These are phyloP conservation scores for Chlamydomonas sp. DNA, from an alignment of 139 green algal species.

Conservation along the genomic window DNA sequence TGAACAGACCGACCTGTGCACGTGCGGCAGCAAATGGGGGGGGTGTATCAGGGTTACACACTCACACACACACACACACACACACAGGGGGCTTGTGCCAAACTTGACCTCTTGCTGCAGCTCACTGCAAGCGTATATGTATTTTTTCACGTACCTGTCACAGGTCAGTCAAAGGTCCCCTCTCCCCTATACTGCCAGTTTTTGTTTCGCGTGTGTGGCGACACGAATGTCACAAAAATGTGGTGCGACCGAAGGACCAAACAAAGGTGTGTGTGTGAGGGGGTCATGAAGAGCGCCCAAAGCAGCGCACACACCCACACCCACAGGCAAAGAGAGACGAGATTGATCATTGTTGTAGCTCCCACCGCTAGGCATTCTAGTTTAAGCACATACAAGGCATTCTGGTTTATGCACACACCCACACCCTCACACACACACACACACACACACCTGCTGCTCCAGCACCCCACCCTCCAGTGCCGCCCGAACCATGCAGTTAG, in stretches of 20 bases:
- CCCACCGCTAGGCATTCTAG: not conserved
- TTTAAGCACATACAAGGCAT: not conserved
- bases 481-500: conserved; percentile 47
- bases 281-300: no score
- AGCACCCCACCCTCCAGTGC: conserved; percentile 22
- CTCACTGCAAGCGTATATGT: conserved; percentile 9
- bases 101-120: not conserved
- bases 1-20: conserved; percentile 32
- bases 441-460: not conserved
- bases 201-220: no score
- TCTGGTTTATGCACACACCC: not conserved
- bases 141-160: not conserved
- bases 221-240: no score
- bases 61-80: no score
- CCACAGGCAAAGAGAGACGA: no score
- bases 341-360: not conserved
- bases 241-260: no score
- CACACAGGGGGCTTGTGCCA: not conserved
- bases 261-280: no score
- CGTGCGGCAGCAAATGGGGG: no score
- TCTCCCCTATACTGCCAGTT: no score
- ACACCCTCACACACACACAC: not conserved
- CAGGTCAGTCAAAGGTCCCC: no score
- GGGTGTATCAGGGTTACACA: no score
- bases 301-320: no score